Percentiles rank a stretch among this genome's conserved stretches.
These are phyloP conservation scores for Ambrosia trifida DNA, from an alignment of 129 eudicot species.

Conservation along the genomic window DNA sequence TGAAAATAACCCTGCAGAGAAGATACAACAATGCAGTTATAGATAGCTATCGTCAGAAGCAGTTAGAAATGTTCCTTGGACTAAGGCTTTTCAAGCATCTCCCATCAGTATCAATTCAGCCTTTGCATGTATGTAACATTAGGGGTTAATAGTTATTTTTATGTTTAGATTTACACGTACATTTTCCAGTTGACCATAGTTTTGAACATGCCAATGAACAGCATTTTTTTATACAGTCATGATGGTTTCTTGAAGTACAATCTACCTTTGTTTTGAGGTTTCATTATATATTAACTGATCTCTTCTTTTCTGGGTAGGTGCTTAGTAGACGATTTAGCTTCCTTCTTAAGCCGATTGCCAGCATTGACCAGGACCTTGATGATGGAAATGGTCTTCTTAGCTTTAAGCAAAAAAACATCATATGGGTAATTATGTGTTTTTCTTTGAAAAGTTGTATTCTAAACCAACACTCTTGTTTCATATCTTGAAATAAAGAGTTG, in stretches of 20 bases:
- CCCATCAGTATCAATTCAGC: conserved; percentile 64
- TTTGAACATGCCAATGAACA: conserved; percentile 15
- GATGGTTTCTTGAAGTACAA: conserved; percentile 11
- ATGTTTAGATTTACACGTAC: background rate
- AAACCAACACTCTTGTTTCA: background rate
- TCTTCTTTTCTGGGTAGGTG: conserved; percentile 51
- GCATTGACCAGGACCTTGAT: conserved; percentile 54
- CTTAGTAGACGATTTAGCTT: conserved; percentile 70
- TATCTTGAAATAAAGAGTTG: too few species aligned
- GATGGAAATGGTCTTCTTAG: conserved; percentile 74
- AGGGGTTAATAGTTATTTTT: conserved; percentile 3
- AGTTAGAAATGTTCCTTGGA: conserved; percentile 88
- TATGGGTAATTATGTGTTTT: conserved; percentile 64
- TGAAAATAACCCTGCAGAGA: conserved; percentile 84
- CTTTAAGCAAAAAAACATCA: conserved; percentile 63
- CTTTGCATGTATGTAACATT: conserved; percentile 66
- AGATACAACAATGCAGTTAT: conserved; percentile 91
- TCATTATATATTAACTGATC: conserved; percentile 19
- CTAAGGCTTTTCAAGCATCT: conserved; percentile 85
- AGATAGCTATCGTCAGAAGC: conserved; percentile 92
- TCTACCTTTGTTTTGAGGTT: background rate
- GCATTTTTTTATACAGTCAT: background rate
- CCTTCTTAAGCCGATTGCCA: conserved; percentile 78
- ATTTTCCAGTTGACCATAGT: background rate
- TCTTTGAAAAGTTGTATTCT: background rate